phyloP scores from a whole-genome alignment of 495 filamentous ascomycete genomes.

The Penicillium maclennaniae region DNA sequence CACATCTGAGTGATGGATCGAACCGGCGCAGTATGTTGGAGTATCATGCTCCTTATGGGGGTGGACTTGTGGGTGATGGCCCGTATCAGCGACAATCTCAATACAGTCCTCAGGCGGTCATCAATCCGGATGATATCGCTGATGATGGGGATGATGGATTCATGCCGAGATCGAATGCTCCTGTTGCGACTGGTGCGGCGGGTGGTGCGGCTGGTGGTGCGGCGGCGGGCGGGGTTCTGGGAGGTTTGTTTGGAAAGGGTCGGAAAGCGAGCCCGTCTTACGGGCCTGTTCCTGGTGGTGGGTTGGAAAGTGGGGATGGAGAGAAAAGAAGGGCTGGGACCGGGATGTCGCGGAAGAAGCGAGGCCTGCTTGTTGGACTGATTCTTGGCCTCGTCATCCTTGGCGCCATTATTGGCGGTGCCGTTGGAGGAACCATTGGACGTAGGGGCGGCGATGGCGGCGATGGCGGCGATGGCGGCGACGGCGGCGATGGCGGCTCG shows the following conservation, averaged over 20 bases:
- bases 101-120: slow-evolving; percentile 52
- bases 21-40: slow-evolving; percentile 32
- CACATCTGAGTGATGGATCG: slow-evolving; percentile 23
- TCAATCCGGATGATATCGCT: slow-evolving; percentile 75
- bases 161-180: slow-evolving; percentile 32
- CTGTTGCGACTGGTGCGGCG: slow-evolving; percentile 44
- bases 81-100: slow-evolving; percentile 60
- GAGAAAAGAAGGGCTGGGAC: slow-evolving; percentile 18
- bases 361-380: slow-evolving; percentile 63
- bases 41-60: slow-evolving; percentile 30
- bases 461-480: too few species aligned
- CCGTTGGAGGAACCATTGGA: slow-evolving; percentile 68
- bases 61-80: slow-evolving; percentile 42
- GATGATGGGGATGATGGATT: slow-evolving; percentile 87
- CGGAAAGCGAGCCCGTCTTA: slow-evolving; percentile 43
- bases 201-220: slow-evolving; percentile 56
- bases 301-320: slow-evolving; percentile 21
- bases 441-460: slow-evolving; percentile 36
- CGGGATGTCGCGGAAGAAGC: slow-evolving; percentile 56
- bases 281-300: slow-evolving; percentile 49
- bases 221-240: slow-evolving; percentile 49
- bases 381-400: slow-evolving; percentile 61
- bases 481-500: slow-evolving; percentile 25
- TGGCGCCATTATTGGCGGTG: slow-evolving; percentile 71
- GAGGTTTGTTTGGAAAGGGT: slow-evolving; percentile 37